phyloP scores from a whole-genome alignment of 108 stramenopile genomes.

The Cylindrotheca closterium region DNA sequence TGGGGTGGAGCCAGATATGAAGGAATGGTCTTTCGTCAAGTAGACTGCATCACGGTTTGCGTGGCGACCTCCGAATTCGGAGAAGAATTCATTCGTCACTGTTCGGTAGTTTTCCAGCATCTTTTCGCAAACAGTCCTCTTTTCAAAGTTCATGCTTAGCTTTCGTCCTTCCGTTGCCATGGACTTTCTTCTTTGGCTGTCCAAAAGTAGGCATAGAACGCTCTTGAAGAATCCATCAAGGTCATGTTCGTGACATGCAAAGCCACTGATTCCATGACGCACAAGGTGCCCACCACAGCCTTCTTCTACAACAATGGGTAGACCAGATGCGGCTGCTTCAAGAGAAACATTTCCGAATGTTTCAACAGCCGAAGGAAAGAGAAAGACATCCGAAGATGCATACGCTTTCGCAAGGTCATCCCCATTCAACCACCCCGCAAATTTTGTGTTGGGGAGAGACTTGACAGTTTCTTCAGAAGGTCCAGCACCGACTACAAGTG shows the following conservation, averaged over 20 bases:
- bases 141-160: conserved; percentile 38
- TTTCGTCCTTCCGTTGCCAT: conserved; percentile 31
- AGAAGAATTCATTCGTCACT: conserved; percentile 51
- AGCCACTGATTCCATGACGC: conserved; percentile 49
- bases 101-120: conserved; percentile 58
- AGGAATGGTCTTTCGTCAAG: conserved; percentile 37
- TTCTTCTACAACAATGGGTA: conserved; percentile 73
- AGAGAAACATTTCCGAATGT: conserved; percentile 86
- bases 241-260: conserved; percentile 43
- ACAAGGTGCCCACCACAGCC: conserved; percentile 75
- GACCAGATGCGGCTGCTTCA: conserved; percentile 82
- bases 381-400: conserved; percentile 78
- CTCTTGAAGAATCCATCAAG: conserved; percentile 49
- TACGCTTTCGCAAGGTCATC: conserved; percentile 61
- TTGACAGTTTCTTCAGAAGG: conserved; percentile 43
- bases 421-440: conserved; percentile 64
- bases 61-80: conserved; percentile 46
- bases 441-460: conserved; percentile 44
- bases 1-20: conserved; percentile 38
- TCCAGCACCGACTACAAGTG: conserved; percentile 69
- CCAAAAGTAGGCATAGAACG: conserved; percentile 38
- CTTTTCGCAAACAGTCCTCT: conserved; percentile 32
- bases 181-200: conserved; percentile 25
- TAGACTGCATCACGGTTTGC: conserved; percentile 48
- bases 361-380: conserved; percentile 79